These are phyloP conservation scores for Myriosclerotinia scirpicola DNA, from an alignment of 2,329 filamentous ascomycete genomes.

Conservation along the genomic window DNA sequence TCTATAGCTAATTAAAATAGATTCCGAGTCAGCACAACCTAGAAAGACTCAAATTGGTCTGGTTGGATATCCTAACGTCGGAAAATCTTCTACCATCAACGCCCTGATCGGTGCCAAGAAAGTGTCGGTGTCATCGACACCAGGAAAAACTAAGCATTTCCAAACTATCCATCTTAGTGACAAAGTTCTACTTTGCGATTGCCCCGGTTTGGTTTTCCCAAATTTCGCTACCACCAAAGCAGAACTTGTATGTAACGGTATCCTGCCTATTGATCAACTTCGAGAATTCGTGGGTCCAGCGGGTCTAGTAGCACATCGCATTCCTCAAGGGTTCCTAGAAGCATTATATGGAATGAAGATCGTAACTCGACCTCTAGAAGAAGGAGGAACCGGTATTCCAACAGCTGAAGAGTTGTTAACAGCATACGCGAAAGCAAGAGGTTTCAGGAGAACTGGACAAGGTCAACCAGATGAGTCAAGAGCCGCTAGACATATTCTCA, in stretches of 20 bases:
- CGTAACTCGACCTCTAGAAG: conserved; percentile 73
- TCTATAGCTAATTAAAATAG: conserved; percentile 36
- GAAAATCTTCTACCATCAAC: conserved; percentile 99
- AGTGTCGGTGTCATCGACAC: conserved; percentile 94
- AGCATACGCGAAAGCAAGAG: conserved; percentile 84
- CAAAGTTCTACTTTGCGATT: conserved; percentile 91
- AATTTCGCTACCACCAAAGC: conserved; percentile 97
- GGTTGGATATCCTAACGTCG: conserved; percentile 97
- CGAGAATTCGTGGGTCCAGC: conserved; percentile 89
- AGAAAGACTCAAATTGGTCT: conserved; percentile 85
- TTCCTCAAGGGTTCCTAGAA: conserved; percentile 86
- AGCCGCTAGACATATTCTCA: conserved; percentile 84
- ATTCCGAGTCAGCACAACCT: conserved; percentile 48
- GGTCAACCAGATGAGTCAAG: conserved; percentile 92
- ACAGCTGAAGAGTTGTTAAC: conserved; percentile 82
- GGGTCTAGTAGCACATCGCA: conserved; percentile 76
- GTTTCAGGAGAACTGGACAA: conserved; percentile 84
- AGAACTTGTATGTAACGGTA: conserved; percentile 91
- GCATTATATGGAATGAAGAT: conserved; percentile 94
- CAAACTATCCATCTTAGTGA: conserved; percentile 95
- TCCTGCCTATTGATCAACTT: conserved; percentile 94
- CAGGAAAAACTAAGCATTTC: conserved; percentile 99
- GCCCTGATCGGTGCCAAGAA: conserved; percentile 98
- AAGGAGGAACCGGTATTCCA: conserved; percentile 86
- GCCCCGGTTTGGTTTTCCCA: conserved; percentile 95